Conservation (phyloP, 164 flowering plant species). For the Kingdonia uniflora region DNA sequence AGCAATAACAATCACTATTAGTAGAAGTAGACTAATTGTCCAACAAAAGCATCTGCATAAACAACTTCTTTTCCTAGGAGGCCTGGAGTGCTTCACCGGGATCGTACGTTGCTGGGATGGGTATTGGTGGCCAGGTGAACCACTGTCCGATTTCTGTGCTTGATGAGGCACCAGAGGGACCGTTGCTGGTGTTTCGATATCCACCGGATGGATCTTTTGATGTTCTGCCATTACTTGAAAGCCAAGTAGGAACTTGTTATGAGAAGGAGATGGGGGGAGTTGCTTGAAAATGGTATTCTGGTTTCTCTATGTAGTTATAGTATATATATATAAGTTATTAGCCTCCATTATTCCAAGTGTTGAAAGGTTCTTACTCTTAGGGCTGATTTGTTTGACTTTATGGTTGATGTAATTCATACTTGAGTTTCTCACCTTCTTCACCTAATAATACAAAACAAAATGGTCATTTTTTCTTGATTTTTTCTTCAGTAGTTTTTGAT, state of each 20-base stretch:
- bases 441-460: not conserved
- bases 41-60: conserved; percentile 58
- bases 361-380: too few species aligned
- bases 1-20: conserved; percentile 32
- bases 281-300: not conserved
- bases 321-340: not conserved
- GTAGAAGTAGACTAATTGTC: conserved; percentile 35
- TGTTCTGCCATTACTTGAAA: conserved; percentile 5
- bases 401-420: too few species aligned
- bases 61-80: conserved; percentile 38
- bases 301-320: not conserved
- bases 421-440: conserved; percentile 2
- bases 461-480: too few species aligned
- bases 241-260: too few species aligned
- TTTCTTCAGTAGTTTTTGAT: too few species aligned
- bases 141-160: conserved; percentile 35
- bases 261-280: too few species aligned
- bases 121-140: conserved; percentile 14
- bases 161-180: conserved; percentile 29
- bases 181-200: conserved; percentile 28
- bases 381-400: too few species aligned
- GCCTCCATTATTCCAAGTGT: too few species aligned
- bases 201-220: conserved; percentile 53
- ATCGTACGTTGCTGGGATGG: conserved; percentile 10
- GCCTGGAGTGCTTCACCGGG: conserved; percentile 28